Conservation (phyloP, 805 yeast species). For the Diddensiella santjacobensis region DNA sequence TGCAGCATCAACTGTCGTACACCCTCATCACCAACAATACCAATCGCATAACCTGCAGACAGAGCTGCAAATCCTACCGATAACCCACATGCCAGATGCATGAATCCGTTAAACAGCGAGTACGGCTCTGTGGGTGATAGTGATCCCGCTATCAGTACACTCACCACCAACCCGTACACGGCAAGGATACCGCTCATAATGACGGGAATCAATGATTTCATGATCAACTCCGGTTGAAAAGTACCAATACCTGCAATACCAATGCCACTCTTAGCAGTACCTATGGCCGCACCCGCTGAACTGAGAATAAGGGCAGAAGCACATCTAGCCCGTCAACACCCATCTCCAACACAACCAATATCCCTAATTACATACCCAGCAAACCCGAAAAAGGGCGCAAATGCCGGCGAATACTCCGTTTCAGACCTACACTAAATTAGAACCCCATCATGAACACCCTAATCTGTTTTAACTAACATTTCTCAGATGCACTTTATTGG, state of each 20-base stretch:
- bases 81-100: constrained; percentile 95
- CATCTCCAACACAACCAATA: neutral
- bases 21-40: constrained; percentile 91
- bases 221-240: constrained; percentile 92
- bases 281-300: constrained; percentile 98
- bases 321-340: constrained; percentile 41
- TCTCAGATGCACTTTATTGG: neutral
- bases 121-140: constrained; percentile 74
- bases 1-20: constrained; percentile 85
- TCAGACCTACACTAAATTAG: constrained; percentile 25
- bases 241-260: constrained; percentile 99
- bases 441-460: too few relatives aligned
- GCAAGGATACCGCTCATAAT: constrained; percentile 98
- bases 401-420: constrained; percentile 68
- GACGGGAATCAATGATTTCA: constrained; percentile 89
- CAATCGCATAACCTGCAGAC: constrained; percentile 95
- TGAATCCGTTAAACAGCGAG: constrained; percentile 90
- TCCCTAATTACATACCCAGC: constrained; percentile 59
- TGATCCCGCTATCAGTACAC: constrained; percentile 85
- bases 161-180: constrained; percentile 94
- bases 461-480: too few relatives aligned
- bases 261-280: constrained; percentile 96
- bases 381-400: constrained; percentile 96
- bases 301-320: constrained; percentile 87
- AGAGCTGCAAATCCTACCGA: constrained; percentile 95